These are phyloP conservation scores for Apiotrichum gracile DNA, from an alignment of 1,284 basidiomycete species.

Conservation along the genomic window DNA sequence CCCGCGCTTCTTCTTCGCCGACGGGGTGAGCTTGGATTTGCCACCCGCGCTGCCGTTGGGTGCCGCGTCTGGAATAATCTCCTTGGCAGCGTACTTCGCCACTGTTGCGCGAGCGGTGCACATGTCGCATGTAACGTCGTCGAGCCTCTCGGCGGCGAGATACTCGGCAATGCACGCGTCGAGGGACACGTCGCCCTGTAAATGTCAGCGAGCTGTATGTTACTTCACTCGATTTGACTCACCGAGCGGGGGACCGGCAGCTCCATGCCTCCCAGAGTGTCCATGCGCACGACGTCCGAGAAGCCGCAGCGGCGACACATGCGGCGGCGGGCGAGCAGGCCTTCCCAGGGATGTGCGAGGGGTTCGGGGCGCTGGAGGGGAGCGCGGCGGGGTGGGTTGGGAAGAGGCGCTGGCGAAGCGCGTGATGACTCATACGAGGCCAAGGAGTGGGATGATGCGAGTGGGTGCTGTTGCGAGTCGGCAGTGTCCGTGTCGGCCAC, in stretches of 20 bases:
- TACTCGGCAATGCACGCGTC: conserved; percentile 48
- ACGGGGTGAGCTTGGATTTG: conserved; percentile 10
- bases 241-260: conserved; percentile 40
- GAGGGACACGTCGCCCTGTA: conserved; percentile 45
- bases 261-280: conserved; percentile 44
- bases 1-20: conserved; percentile 56
- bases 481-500: neutral
- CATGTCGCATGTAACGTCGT: conserved; percentile 49
- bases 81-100: conserved; percentile 31
- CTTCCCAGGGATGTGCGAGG: conserved; percentile 44
- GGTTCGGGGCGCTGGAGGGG: conserved; percentile 1
- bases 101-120: conserved; percentile 47
- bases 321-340: conserved; percentile 41
- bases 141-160: conserved; percentile 48
- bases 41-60: neutral
- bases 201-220: neutral
- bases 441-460: neutral
- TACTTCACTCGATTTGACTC: conserved; percentile 18
- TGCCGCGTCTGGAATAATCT: neutral
- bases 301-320: conserved; percentile 43
- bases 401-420: neutral
- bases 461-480: neutral
- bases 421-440: neutral
- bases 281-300: conserved; percentile 40
- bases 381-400: neutral